phyloP scores from a whole-genome alignment of 1,284 basidiomycete species.

The Cutaneotrichosporon curvatum region DNA sequence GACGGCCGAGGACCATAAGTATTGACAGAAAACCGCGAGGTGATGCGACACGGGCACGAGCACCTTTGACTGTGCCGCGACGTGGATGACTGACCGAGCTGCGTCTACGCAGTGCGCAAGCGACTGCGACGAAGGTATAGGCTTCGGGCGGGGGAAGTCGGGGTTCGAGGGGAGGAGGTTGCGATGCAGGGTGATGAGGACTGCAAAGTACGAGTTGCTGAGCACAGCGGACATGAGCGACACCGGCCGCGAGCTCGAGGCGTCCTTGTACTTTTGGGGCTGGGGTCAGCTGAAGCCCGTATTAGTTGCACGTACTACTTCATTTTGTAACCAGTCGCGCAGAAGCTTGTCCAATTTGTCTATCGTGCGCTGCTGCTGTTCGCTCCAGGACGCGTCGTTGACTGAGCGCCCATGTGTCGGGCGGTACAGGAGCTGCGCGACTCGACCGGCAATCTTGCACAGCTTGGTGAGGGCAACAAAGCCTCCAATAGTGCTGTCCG shows the following conservation, averaged over 20 bases:
- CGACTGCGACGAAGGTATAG: conserved; percentile 39
- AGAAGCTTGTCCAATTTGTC: conserved; percentile 68
- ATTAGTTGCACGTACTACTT: conserved; percentile 29
- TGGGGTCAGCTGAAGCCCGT: conserved; percentile 32
- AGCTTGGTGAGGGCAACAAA: conserved; percentile 65
- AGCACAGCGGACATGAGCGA: conserved; percentile 69
- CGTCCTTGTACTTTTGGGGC: conserved; percentile 58
- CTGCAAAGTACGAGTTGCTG: conserved; percentile 81
- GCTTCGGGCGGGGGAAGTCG: conserved; percentile 36
- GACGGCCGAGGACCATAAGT: conserved; percentile 81
- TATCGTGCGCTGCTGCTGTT: conserved; percentile 64
- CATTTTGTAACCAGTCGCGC: conserved; percentile 69
- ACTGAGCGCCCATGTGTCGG: conserved; percentile 32
- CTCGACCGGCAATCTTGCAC: conserved; percentile 68
- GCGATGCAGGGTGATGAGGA: conserved; percentile 78
- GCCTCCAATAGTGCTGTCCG: conserved; percentile 57
- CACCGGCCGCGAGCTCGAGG: conserved; percentile 29
- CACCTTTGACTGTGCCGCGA: conserved; percentile 75
- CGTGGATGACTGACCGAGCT: conserved; percentile 54
- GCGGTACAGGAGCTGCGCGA: conserved; percentile 51
- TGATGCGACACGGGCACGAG: conserved; percentile 80
- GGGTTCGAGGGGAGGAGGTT: conserved; percentile 58
- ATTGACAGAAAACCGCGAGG: conserved; percentile 83
- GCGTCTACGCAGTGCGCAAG: conserved; percentile 41
- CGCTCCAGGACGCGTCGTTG: conserved; percentile 61